These are phyloP conservation scores for Lolium multiflorum DNA, from an alignment of 176 grass and related monocot species.

Conservation along the genomic window DNA sequence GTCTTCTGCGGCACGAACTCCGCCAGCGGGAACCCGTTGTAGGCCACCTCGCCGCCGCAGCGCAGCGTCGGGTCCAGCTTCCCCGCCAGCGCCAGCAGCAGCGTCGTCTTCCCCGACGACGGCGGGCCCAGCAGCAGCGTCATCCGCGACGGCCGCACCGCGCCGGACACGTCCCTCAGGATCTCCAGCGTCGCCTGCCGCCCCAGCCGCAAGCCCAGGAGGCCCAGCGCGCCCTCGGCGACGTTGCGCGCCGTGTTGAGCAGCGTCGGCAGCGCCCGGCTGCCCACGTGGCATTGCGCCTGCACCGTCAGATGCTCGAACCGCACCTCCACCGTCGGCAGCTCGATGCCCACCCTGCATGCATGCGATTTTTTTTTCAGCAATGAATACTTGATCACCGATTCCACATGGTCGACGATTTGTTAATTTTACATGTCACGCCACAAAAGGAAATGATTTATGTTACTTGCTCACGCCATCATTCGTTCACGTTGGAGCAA, in stretches of 20 bases:
- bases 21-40: constrained; percentile 71
- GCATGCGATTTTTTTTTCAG: too few relatives aligned
- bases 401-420: background rate
- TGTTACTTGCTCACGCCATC: background rate
- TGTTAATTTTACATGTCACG: background rate
- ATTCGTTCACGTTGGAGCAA: background rate
- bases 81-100: constrained; percentile 84
- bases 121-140: constrained; percentile 91
- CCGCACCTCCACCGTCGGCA: constrained; percentile 94
- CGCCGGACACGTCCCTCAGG: constrained; percentile 71
- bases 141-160: constrained; percentile 75
- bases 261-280: constrained; percentile 84
- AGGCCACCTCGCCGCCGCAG: constrained; percentile 63
- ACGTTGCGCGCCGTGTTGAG: constrained; percentile 76
- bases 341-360: constrained; percentile 87
- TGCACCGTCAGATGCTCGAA: constrained; percentile 78
- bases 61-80: constrained; percentile 78
- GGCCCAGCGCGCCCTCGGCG: constrained; percentile 55
- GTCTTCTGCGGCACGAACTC: constrained; percentile 98
- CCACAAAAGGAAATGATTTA: background rate
- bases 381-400: background rate
- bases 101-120: constrained; percentile 94
- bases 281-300: constrained; percentile 80
- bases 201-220: constrained; percentile 50
- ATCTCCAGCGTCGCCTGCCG: constrained; percentile 67